Conservation (phyloP, 1,139 yeast genomes). For the Sugiyamaella japonica region DNA sequence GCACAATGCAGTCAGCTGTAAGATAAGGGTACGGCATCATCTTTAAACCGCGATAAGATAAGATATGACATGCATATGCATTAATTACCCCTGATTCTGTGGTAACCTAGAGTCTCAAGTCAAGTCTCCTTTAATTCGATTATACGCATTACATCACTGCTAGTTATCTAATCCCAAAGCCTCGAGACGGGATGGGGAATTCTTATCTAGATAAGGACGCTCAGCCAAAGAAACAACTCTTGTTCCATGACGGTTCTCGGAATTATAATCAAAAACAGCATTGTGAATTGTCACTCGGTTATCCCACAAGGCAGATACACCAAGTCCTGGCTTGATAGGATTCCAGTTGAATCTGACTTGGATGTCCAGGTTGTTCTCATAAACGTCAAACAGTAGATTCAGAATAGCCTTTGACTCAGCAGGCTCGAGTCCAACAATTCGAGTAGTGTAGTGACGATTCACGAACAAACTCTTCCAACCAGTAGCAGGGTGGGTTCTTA, state of each 20-base stretch:
- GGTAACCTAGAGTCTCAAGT: no score
- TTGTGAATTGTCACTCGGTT: conserved; percentile 65
- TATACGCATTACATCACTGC: neutral
- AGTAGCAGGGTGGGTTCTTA: conserved; percentile 69
- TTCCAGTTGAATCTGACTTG: conserved; percentile 61
- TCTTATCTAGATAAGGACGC: conserved; percentile 33
- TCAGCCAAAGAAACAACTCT: conserved; percentile 67
- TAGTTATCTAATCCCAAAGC: conserved; percentile 4
- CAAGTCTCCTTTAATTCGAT: neutral
- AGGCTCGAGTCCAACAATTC: conserved; percentile 64
- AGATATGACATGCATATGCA: neutral
- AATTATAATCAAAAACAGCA: conserved; percentile 44
- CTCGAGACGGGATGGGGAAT: conserved; percentile 10
- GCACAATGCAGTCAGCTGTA: neutral
- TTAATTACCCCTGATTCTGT: neutral
- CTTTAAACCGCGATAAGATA: neutral
- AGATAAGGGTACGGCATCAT: neutral
- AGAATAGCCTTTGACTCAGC: conserved; percentile 62
- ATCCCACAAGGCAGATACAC: conserved; percentile 72
- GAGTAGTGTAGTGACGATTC: conserved; percentile 60
- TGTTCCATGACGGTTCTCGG: conserved; percentile 57
- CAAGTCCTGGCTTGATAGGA: conserved; percentile 34
- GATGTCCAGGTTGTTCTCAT: conserved; percentile 37
- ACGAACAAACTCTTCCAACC: conserved; percentile 60
- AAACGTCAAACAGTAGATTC: conserved; percentile 47